Evolutionary conservation across 257 asterid genomes (phyloP).

Genomic region (Gentiana straminea): DNA sequence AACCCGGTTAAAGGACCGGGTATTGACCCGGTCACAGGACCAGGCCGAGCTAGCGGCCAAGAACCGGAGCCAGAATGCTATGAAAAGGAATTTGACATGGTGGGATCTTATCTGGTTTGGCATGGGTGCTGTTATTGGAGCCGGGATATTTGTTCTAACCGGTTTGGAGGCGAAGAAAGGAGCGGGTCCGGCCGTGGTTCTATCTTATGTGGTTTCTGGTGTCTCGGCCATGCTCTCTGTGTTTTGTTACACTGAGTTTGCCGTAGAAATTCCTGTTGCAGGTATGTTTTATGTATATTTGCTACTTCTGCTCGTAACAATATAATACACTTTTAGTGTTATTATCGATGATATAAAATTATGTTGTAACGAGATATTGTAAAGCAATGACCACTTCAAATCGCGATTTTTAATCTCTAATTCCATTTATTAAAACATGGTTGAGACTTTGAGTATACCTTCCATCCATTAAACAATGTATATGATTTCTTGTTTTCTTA

Average conservation of each 20-base stretch:
- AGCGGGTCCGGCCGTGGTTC: constrained; percentile 26
- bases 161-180: constrained; percentile 23
- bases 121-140: constrained; percentile 32
- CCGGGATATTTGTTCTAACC: constrained; percentile 28
- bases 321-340: no score
- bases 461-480: no score
- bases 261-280: constrained; percentile 29
- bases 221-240: constrained; percentile 22
- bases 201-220: constrained; percentile 23
- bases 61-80: constrained; percentile 21
- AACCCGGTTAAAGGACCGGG: constrained; percentile 20
- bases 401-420: no score
- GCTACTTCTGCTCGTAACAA: no score
- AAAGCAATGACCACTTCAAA: no score
- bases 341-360: no score
- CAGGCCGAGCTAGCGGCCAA: constrained; percentile 16
- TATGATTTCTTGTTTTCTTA: no score
- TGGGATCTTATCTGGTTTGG: constrained; percentile 34
- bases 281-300: no score
- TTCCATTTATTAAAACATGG: no score
- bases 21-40: constrained; percentile 19
- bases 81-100: constrained; percentile 23
- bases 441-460: no score
- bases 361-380: no score
- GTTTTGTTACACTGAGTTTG: constrained; percentile 25